Conservation (phyloP, 306 rosid genomes). For the Amphicarpaea edgeworthii region DNA sequence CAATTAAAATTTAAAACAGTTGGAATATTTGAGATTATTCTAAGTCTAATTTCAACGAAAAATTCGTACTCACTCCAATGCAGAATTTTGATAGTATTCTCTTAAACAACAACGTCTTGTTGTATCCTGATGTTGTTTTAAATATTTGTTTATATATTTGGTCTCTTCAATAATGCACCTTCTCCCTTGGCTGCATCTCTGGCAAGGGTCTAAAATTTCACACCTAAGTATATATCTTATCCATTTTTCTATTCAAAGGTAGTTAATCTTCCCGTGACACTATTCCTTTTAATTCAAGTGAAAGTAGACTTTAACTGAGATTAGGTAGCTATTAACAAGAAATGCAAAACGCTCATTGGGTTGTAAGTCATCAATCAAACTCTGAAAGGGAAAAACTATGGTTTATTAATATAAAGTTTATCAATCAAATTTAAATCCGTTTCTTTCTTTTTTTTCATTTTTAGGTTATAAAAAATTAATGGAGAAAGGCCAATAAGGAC, state of each 20-base stretch:
- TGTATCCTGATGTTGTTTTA: constrained; percentile 36
- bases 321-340: constrained; percentile 45
- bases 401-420: too few relatives aligned
- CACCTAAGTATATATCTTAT: constrained; percentile 34
- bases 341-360: neutral
- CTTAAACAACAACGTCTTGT: constrained; percentile 11
- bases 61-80: neutral
- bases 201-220: constrained; percentile 20
- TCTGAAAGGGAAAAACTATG: neutral
- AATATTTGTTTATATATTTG: constrained; percentile 14
- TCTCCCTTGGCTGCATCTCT: constrained; percentile 68
- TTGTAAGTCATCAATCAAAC: neutral
- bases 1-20: constrained; percentile 1
- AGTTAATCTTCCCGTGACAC: constrained; percentile 49
- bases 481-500: neutral
- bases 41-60: constrained; percentile 6
- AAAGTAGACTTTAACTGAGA: constrained; percentile 45
- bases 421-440: neutral
- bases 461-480: neutral
- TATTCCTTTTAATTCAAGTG: constrained; percentile 40
- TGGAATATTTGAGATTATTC: neutral
- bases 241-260: constrained; percentile 45
- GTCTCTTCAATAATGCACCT: constrained; percentile 63
- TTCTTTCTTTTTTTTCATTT: neutral
- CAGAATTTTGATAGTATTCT: constrained; percentile 12